These are phyloP conservation scores for Penicillium verrucosum DNA, from an alignment of 2,329 filamentous ascomycete species.

Conservation along the genomic window DNA sequence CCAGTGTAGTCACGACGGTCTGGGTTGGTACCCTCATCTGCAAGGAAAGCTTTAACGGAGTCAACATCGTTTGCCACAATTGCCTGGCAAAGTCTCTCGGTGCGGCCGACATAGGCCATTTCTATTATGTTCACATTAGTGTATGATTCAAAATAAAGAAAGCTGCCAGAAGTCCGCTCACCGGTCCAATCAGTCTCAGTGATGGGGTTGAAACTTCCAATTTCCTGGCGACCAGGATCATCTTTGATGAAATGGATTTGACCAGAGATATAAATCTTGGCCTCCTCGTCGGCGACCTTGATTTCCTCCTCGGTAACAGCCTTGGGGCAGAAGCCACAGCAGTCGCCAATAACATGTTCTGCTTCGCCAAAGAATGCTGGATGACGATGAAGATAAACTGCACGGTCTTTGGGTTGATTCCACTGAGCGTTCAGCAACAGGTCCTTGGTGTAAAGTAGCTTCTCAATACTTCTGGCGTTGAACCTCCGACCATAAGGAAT, in stretches of 20 bases:
- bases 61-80: slow-evolving; percentile 73
- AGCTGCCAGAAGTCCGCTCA: slow-evolving; percentile 5
- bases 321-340: slow-evolving; percentile 73
- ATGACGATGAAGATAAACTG: slow-evolving; percentile 75
- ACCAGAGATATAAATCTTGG: slow-evolving; percentile 72
- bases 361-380: slow-evolving; percentile 79
- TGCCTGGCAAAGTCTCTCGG: slow-evolving; percentile 71
- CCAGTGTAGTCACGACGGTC: slow-evolving; percentile 76
- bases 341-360: slow-evolving; percentile 72
- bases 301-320: slow-evolving; percentile 68
- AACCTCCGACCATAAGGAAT: slow-evolving; percentile 40
- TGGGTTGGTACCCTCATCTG: slow-evolving; percentile 65
- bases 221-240: slow-evolving; percentile 72
- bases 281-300: slow-evolving; percentile 67
- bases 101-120: slow-evolving; percentile 85
- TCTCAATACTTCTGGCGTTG: slow-evolving; percentile 63
- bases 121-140: slow-evolving; percentile 42
- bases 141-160: neutral
- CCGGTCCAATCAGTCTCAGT: slow-evolving; percentile 78
- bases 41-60: slow-evolving; percentile 66
- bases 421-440: slow-evolving; percentile 80
- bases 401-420: slow-evolving; percentile 73
- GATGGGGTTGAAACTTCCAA: slow-evolving; percentile 73
- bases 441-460: slow-evolving; percentile 76
- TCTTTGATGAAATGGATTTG: slow-evolving; percentile 72